Evolutionary conservation across 208 protist species (phyloP), one percentile per base, ranked within the genome.

Genomic region (Crithidia sp.): DNA sequence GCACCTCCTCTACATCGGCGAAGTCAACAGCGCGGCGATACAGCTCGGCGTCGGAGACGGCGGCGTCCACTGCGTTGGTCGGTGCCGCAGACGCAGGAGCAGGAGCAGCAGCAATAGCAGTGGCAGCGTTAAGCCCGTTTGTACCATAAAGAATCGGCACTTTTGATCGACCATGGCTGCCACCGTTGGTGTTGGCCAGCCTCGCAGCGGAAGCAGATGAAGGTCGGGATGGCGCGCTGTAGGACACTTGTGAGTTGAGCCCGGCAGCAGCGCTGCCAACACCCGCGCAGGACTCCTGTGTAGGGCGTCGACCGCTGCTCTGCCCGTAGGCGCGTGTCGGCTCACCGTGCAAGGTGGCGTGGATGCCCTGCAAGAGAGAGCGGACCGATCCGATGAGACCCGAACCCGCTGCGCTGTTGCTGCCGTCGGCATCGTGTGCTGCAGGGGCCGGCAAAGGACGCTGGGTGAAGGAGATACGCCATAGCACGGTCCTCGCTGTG

Each of bases 1-100:
- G 72, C 57, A 93, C 63, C 28, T 57, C 69, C 41, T 79, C 63
- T 19, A 93, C 60, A 28, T 93, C 85, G 7, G 54, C 39, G 68
- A 79, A 89, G 71, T 93, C 81, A 4, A 89, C 81, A 2, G 81
- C 88, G 16, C 64, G 60, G 28, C 67, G 68, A 72, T 88, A 90
- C 36, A 90, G 72, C 16, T 73, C 71, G 3, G 58, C 76, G 65
- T 93, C 88, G 10, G 62, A 53, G 13, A 17, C 50, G 13, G 54
- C 66, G n/a, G 54, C 45, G 55, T 39, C 63, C 14, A 9, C 49
- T n/a, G 7, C 19, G 10, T 36, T 16, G 44, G 56, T 41, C 54
- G 50, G 61, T 3, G 10, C 7, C 39, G 47, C 49, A 28, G 28
- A 28, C 28, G 28, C 28, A 28, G 28, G 0, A 2, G 28, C 28